Conservation (phyloP, 1,284 basidiomycete species). For the Spongispora temasekensis region DNA sequence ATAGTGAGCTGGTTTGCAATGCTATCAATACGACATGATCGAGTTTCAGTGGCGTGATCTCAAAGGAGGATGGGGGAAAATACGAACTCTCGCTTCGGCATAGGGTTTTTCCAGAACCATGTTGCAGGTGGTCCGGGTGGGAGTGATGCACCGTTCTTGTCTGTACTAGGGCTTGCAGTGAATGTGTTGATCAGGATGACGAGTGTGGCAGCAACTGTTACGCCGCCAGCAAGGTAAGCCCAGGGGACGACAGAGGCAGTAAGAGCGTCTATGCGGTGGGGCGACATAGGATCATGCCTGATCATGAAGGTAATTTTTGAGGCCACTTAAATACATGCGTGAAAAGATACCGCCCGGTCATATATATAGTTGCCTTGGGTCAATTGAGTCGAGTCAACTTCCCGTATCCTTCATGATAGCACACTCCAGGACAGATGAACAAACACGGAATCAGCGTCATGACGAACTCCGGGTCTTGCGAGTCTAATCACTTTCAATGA, state of each 20-base stretch:
- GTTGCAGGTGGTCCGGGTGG: slow-evolving; percentile 29
- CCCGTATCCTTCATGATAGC: no score
- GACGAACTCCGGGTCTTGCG: no score
- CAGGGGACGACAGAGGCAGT: not conserved
- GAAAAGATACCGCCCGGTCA: no score
- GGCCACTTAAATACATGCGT: no score
- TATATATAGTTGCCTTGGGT: no score
- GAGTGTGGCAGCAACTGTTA: not conserved
- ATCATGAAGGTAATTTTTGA: no score
- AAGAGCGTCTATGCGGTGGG: not conserved
- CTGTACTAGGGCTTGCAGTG: not conserved
- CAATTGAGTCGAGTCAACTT: no score
- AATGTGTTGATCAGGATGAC: not conserved
- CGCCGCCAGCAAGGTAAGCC: not conserved
- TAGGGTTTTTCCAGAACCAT: slow-evolving; percentile 17
- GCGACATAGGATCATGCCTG: no score
- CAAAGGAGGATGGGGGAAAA: not conserved
- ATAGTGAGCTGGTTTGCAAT: slow-evolving; percentile 9
- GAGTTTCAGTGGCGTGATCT: not conserved
- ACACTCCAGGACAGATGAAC: no score
- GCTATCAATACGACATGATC: not conserved
- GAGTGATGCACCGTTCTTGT: slow-evolving; percentile 15
- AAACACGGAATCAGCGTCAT: no score
- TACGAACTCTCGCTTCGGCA: slow-evolving; percentile 11
- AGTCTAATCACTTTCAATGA: no score